A percentile compares a stretch with the other conserved stretches of the same genome.
These are phyloP conservation scores for Metarhizium anisopliae DNA, from an alignment of 2,329 filamentous ascomycete species.

Conservation along the genomic window DNA sequence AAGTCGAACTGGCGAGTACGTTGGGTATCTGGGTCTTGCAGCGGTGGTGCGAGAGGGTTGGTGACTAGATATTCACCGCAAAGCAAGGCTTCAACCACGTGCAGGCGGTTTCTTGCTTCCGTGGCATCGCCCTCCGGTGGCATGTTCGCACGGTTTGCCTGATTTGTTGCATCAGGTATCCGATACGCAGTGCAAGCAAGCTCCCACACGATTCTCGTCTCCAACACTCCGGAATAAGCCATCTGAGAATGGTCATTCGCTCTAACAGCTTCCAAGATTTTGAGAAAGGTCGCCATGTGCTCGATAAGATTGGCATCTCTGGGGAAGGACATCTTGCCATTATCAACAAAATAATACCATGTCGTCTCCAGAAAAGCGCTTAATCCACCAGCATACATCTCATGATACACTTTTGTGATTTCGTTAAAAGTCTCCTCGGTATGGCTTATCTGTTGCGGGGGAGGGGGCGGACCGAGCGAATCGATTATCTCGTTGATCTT, in stretches of 20 bases:
- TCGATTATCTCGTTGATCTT: constrained; percentile 65
- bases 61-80: constrained; percentile 56
- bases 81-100: constrained; percentile 67
- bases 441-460: constrained; percentile 43
- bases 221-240: constrained; percentile 43
- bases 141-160: constrained; percentile 23
- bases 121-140: constrained; percentile 49
- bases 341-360: constrained; percentile 60
- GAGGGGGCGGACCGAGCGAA: constrained; percentile 49
- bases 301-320: constrained; percentile 51
- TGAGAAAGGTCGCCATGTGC: constrained; percentile 58
- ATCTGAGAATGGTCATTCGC: constrained; percentile 43
- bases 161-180: constrained; percentile 25
- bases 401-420: constrained; percentile 62
- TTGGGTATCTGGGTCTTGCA: constrained; percentile 42
- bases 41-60: constrained; percentile 47
- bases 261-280: constrained; percentile 38
- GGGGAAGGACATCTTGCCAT: constrained; percentile 36
- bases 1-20: constrained; percentile 63
- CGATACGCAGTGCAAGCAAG: constrained; percentile 42
- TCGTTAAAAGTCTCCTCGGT: constrained; percentile 49
- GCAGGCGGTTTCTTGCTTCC: constrained; percentile 61
- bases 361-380: constrained; percentile 71
- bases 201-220: constrained; percentile 52
- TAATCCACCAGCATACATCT: constrained; percentile 66